phyloP scores from a whole-genome alignment of 2,329 filamentous ascomycete genomes.

The Arthrinium puccinioides region DNA sequence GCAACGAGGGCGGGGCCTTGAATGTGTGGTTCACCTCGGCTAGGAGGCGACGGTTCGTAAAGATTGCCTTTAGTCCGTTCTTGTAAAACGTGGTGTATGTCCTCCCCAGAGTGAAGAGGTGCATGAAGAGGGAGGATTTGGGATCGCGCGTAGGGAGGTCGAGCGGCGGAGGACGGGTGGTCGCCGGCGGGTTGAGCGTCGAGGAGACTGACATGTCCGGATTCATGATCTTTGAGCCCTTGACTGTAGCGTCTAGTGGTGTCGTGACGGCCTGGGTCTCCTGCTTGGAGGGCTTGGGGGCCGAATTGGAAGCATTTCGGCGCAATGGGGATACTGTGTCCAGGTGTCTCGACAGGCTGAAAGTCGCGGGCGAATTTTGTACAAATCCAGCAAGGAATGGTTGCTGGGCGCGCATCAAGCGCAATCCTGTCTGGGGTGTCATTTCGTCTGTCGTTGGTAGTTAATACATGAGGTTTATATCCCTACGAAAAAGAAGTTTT shows the following conservation, averaged over 20 bases:
- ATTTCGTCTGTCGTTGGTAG: background rate
- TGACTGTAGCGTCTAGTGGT: conserved; percentile 4
- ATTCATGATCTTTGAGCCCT: background rate
- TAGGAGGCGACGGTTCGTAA: conserved; percentile 54
- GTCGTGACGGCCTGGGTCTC: conserved; percentile 3
- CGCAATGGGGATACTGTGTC: too few species aligned
- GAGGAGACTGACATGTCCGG: conserved; percentile 12
- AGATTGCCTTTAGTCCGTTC: conserved; percentile 68
- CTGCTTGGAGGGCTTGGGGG: background rate
- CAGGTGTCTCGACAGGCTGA: too few species aligned
- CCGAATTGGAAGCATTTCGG: background rate
- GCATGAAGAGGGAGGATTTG: conserved; percentile 35
- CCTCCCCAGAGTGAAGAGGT: conserved; percentile 59
- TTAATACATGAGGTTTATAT: background rate
- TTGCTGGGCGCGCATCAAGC: conserved; percentile 4
- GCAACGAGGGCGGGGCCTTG: conserved; percentile 13
- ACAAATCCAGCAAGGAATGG: conserved; percentile 1
- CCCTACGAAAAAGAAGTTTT: background rate
- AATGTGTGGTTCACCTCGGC: conserved; percentile 29
- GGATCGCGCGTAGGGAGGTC: conserved; percentile 49
- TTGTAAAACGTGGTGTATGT: conserved; percentile 86
- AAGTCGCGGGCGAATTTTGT: too few species aligned
- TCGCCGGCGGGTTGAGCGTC: conserved; percentile 61
- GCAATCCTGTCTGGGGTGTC: conserved; percentile 5
- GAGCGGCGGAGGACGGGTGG: conserved; percentile 67